phyloP scores from a whole-genome alignment of 1,284 basidiomycete genomes.

The Malassezia cuniculi region DNA sequence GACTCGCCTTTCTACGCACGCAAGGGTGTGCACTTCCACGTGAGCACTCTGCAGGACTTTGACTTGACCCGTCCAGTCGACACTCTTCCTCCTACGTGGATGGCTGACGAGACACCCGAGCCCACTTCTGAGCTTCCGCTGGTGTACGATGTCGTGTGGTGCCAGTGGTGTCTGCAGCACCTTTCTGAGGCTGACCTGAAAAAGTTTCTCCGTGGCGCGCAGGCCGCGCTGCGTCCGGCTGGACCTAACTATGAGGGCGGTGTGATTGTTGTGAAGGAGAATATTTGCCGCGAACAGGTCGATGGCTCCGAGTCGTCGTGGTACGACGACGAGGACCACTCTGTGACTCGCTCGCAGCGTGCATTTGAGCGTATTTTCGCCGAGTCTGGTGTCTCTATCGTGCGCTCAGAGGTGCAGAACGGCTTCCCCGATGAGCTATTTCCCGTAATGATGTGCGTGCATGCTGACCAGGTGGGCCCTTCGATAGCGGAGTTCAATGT shows the following conservation, averaged over 20 bases:
- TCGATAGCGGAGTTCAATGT: constrained; percentile 7
- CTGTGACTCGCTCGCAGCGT: constrained; percentile 35
- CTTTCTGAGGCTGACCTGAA: constrained; percentile 39
- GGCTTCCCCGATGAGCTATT: constrained; percentile 42
- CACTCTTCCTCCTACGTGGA: constrained; percentile 4
- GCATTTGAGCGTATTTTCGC: constrained; percentile 39
- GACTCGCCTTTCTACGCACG: constrained; percentile 29
- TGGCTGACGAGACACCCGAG: constrained; percentile 1
- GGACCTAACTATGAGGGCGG: constrained; percentile 15
- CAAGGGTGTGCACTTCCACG: constrained; percentile 38
- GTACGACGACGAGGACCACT: constrained; percentile 43
- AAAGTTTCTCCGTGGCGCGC: constrained; percentile 28
- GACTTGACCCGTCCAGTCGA: constrained; percentile 21
- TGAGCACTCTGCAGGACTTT: constrained; percentile 35
- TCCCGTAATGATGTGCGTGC: constrained; percentile 37
- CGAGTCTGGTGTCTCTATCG: constrained; percentile 32
- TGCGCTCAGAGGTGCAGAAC: constrained; percentile 32
- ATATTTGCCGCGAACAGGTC: constrained; percentile 34
- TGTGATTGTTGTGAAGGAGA: constrained; percentile 42
- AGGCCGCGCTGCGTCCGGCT: constrained; percentile 16
- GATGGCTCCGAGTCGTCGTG: constrained; percentile 36
- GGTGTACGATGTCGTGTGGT: constrained; percentile 37
- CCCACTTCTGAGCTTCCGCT: constrained; percentile 20
- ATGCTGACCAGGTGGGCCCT: constrained; percentile 13
- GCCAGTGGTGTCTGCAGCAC: constrained; percentile 44